phyloP scores from a whole-genome alignment of 805 yeast genomes.

The Metschnikowia koreensis region DNA sequence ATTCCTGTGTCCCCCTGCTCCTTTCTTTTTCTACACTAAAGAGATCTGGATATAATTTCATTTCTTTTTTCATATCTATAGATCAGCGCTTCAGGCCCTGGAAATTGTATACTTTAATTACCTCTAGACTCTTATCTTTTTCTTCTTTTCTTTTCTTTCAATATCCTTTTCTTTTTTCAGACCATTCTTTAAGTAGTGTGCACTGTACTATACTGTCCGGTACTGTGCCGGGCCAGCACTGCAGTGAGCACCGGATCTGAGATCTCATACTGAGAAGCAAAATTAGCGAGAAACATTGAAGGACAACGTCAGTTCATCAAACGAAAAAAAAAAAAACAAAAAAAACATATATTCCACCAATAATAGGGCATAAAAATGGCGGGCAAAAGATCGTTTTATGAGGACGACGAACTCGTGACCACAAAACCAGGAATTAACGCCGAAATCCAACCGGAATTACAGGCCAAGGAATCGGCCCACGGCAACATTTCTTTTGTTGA shows the following conservation, averaged over 20 bases:
- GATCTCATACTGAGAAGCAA: conserved; percentile 1
- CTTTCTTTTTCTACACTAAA: too few relatives aligned
- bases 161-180: neutral
- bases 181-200: neutral
- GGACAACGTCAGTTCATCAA: neutral
- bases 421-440: conserved; percentile 49
- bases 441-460: conserved; percentile 36
- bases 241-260: neutral
- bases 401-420: conserved; percentile 48
- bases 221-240: neutral
- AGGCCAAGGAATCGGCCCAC: conserved; percentile 37
- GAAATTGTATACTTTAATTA: neutral
- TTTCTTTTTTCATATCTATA: too few relatives aligned
- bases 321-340: neutral
- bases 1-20: too few relatives aligned
- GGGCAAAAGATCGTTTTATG: conserved; percentile 36
- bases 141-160: too few relatives aligned
- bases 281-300: neutral
- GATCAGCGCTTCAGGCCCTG: neutral
- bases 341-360: too few relatives aligned
- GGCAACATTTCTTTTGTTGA: conserved; percentile 43
- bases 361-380: neutral
- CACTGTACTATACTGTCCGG: too few relatives aligned
- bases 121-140: neutral
- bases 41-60: too few relatives aligned